Conservation (phyloP, 805 yeast species). For the Yamadazyma insecticola region DNA sequence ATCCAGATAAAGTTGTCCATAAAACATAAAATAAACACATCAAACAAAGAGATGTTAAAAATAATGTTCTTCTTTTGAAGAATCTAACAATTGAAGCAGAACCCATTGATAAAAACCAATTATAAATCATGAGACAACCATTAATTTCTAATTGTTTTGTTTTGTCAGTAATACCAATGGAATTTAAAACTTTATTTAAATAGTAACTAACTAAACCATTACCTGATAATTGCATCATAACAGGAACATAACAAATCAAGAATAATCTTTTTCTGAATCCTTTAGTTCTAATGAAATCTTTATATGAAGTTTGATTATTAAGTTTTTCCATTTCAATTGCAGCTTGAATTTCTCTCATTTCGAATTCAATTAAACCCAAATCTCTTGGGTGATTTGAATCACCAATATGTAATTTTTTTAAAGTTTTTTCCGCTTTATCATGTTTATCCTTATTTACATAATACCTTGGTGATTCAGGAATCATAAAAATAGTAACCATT, state of each 20-base stretch:
- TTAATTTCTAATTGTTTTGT: conserved; percentile 42
- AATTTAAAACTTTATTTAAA: conserved; percentile 41
- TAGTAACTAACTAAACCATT: conserved; percentile 48
- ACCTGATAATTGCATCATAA: conserved; percentile 45
- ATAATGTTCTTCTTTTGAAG: conserved; percentile 22
- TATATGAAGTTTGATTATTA: conserved; percentile 5
- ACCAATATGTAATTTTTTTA: conserved; percentile 39
- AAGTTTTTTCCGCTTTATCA: conserved; percentile 19
- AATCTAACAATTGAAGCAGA: conserved; percentile 11
- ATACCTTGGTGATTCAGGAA: conserved; percentile 20
- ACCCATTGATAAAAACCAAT: conserved; percentile 25
- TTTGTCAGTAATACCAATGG: conserved; percentile 47
- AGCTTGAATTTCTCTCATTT: conserved; percentile 8
- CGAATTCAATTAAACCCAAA: conserved; percentile 8
- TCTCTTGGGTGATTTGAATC: conserved; percentile 14
- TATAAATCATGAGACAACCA: conserved; percentile 44
- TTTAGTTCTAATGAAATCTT: conserved; percentile 19
- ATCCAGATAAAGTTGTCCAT: conserved; percentile 16
- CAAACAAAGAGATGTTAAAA: conserved; percentile 15
- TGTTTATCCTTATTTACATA: conserved; percentile 12
- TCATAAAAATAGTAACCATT: conserved; percentile 9
- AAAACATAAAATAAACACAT: conserved; percentile 17
- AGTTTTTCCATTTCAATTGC: conserved; percentile 8
- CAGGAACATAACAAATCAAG: conserved; percentile 28
- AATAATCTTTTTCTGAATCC: conserved; percentile 36